Evolutionary conservation across 148 eudicot genomes (phyloP).

Genomic region (Spergularia marina): DNA sequence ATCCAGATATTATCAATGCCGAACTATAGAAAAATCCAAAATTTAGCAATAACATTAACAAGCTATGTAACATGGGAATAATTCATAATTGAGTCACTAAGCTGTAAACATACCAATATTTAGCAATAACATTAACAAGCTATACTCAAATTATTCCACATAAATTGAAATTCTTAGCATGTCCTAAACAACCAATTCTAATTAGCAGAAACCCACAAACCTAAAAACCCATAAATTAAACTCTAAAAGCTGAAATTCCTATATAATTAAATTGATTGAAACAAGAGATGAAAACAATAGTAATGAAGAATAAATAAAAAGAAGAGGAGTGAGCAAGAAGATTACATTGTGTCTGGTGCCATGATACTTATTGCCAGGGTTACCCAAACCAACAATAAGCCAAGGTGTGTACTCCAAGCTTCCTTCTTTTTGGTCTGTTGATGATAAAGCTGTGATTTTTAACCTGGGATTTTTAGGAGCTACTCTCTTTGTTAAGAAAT

Average conservation of each 20-base stretch:
- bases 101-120: neutral
- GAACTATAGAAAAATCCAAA: neutral
- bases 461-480: slow-evolving; percentile 25
- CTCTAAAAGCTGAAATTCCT: neutral
- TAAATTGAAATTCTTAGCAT: neutral
- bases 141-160: neutral
- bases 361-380: slow-evolving; percentile 88
- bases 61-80: neutral
- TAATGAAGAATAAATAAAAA: neutral
- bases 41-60: neutral
- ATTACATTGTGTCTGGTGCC: slow-evolving; percentile 92
- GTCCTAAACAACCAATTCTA: neutral
- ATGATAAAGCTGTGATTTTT: slow-evolving; percentile 45
- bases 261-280: neutral
- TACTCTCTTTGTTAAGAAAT: slow-evolving; percentile 24
- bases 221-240: slow-evolving; percentile 4
- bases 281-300: neutral
- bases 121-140: neutral
- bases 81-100: neutral
- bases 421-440: slow-evolving; percentile 35
- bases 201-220: neutral
- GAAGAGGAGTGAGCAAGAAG: neutral
- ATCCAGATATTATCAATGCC: neutral
- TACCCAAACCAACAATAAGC: slow-evolving; percentile 91
- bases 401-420: slow-evolving; percentile 86